phyloP scores from a whole-genome alignment of 768 basidiomycete genomes.

The Termitomyces sp. region DNA sequence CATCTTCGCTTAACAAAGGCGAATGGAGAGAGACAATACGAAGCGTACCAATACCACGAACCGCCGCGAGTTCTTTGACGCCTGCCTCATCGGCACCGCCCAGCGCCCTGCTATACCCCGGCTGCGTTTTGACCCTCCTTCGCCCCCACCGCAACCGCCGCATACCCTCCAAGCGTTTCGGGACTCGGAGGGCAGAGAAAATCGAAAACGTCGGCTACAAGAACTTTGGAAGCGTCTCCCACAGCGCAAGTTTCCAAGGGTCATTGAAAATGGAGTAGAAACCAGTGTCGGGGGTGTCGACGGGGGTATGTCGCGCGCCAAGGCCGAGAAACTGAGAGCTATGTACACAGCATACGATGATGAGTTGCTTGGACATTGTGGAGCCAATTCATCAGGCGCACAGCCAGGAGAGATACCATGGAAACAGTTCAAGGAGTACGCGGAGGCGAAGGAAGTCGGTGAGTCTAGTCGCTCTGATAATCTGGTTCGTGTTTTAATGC shows the following conservation, averaged over 20 bases:
- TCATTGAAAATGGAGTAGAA: constrained; percentile 5
- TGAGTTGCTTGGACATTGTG: constrained; percentile 63
- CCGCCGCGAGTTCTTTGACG: constrained; percentile 52
- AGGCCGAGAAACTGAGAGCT: constrained; percentile 59
- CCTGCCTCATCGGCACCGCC: constrained; percentile 46
- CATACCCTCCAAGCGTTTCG: constrained; percentile 61
- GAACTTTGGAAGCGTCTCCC: constrained; percentile 63
- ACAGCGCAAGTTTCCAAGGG: constrained; percentile 17
- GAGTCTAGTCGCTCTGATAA: constrained; percentile 24
- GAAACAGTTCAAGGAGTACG: constrained; percentile 73
- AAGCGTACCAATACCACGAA: constrained; percentile 23
- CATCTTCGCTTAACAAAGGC: constrained; percentile 9
- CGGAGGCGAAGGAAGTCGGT: constrained; percentile 80
- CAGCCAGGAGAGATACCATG: constrained; percentile 52
- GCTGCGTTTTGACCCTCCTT: constrained; percentile 51
- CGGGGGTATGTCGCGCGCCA: constrained; percentile 48
- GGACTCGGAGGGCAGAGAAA: constrained; percentile 57
- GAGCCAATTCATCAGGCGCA: constrained; percentile 38
- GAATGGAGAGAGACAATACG: constrained; percentile 17
- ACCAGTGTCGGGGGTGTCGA: constrained; percentile 8
- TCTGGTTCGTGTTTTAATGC: constrained; percentile 12
- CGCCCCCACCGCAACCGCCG: constrained; percentile 34
- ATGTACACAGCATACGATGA: constrained; percentile 80
- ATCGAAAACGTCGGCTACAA: constrained; percentile 56
- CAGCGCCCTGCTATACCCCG: constrained; percentile 56